Evolutionary conservation across 2,329 filamentous ascomycete species (phyloP).

Genomic region (Alternaria conjuncta): DNA sequence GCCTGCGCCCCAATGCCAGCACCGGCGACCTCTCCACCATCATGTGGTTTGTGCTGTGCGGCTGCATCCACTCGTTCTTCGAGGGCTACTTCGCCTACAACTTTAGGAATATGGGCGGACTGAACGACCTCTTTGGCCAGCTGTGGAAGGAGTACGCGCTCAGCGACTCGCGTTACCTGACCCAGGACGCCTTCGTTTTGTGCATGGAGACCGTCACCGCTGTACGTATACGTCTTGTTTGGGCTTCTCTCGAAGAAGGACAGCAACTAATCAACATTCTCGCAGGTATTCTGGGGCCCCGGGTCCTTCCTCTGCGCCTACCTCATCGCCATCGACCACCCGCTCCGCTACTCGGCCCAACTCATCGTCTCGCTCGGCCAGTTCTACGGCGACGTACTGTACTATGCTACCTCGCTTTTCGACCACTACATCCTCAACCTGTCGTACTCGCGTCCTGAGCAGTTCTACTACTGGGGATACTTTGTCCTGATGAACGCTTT

Average conservation of each 20-base stretch:
- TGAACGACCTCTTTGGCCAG: slow-evolving; percentile 78
- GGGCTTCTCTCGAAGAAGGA: not conserved
- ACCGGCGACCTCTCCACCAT: slow-evolving; percentile 64
- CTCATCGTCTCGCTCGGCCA: slow-evolving; percentile 67
- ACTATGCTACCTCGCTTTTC: slow-evolving; percentile 69
- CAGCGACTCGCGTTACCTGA: slow-evolving; percentile 86
- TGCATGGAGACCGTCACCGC: slow-evolving; percentile 85
- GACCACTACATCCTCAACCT: slow-evolving; percentile 63
- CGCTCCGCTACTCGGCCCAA: slow-evolving; percentile 65
- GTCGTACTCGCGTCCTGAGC: slow-evolving; percentile 66
- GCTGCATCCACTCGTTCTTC: slow-evolving; percentile 78
- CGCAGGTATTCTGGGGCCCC: slow-evolving; percentile 66
- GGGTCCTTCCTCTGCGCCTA: slow-evolving; percentile 64
- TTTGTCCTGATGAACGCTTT: slow-evolving; percentile 71
- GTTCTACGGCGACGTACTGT: slow-evolving; percentile 68
- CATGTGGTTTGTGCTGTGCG: slow-evolving; percentile 79
- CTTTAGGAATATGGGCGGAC: slow-evolving; percentile 68
- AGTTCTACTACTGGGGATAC: slow-evolving; percentile 70
- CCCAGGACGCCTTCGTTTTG: slow-evolving; percentile 78
- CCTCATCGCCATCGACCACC: slow-evolving; percentile 60
- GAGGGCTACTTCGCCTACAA: slow-evolving; percentile 84
- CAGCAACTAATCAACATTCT: slow-evolving; percentile 2
- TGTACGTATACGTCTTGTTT: slow-evolving; percentile 55
- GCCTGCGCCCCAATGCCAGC: slow-evolving; percentile 60
- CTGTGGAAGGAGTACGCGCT: slow-evolving; percentile 93